Conservation (phyloP, 129 eudicot genomes). For the Apium graveolens region DNA sequence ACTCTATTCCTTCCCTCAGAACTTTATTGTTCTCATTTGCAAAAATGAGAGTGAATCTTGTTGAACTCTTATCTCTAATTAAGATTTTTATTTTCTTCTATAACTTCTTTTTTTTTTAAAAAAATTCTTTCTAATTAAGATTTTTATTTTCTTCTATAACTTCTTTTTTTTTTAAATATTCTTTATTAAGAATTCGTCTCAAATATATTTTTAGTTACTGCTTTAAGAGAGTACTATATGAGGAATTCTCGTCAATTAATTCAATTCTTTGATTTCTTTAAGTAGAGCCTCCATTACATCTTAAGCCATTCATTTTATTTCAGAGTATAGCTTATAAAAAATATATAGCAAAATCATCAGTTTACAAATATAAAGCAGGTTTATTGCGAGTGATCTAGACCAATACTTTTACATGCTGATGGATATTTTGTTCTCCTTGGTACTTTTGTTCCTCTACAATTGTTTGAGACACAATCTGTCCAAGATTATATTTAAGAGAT, state of each 20-base stretch:
- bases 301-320: neutral
- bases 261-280: slow-evolving; percentile 59
- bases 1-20: neutral
- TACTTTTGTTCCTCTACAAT: slow-evolving; percentile 34
- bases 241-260: slow-evolving; percentile 70
- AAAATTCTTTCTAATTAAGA: neutral
- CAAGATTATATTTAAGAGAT: slow-evolving; percentile 40
- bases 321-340: neutral
- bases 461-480: slow-evolving; percentile 42
- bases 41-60: neutral
- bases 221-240: neutral
- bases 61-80: neutral
- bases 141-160: neutral
- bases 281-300: slow-evolving; percentile 42
- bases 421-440: slow-evolving; percentile 34
- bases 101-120: neutral
- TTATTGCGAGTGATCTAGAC: slow-evolving; percentile 2
- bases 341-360: neutral
- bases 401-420: slow-evolving; percentile 35
- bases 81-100: neutral
- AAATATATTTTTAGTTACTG: neutral
- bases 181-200: neutral
- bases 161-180: neutral
- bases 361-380: neutral
- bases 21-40: neutral